A percentile compares a stretch with the other conserved stretches of the same genome.
These are phyloP conservation scores for Penicillium sp. DNA, from an alignment of 2,329 filamentous ascomycete species.

Conservation along the genomic window DNA sequence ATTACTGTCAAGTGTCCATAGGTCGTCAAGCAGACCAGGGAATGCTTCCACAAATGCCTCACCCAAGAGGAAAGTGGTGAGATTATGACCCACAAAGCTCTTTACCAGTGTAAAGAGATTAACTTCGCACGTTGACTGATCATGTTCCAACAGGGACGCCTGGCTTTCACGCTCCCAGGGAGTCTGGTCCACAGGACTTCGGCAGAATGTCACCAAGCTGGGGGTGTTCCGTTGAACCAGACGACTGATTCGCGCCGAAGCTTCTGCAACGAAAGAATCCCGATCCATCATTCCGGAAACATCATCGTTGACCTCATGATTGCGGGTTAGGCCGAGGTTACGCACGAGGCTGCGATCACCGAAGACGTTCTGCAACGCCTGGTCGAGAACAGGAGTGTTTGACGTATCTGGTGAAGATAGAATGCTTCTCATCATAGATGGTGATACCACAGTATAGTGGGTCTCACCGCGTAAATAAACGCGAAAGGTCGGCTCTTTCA, in stretches of 20 bases:
- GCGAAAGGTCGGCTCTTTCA: constrained; percentile 46
- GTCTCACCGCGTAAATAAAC: constrained; percentile 51
- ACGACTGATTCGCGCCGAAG: constrained; percentile 38
- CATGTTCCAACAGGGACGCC: constrained; percentile 43
- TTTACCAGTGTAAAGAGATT: constrained; percentile 53
- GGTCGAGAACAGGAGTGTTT: constrained; percentile 31
- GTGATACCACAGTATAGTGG: constrained; percentile 52
- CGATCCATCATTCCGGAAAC: constrained; percentile 44
- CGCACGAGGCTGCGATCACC: constrained; percentile 41
- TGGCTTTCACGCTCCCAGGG: constrained; percentile 59
- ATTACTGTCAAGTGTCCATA: constrained; percentile 55
- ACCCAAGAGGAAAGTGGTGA: constrained; percentile 52
- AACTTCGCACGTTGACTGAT: constrained; percentile 50
- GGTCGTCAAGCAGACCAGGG: constrained; percentile 53
- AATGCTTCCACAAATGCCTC: constrained; percentile 52
- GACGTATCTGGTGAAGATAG: constrained; percentile 33
- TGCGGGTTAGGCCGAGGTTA: constrained; percentile 32
- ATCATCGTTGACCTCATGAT: constrained; percentile 41
- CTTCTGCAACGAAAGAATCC: constrained; percentile 47
- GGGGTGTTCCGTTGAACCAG: constrained; percentile 49
- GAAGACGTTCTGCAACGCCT: constrained; percentile 44
- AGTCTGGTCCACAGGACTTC: constrained; percentile 60
- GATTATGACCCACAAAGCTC: constrained; percentile 55
- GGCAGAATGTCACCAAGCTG: constrained; percentile 58
- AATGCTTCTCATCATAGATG: constrained; percentile 46